Evolutionary conservation across 2,329 filamentous ascomycete species (phyloP).

Genomic region (Alternaria consortialis): DNA sequence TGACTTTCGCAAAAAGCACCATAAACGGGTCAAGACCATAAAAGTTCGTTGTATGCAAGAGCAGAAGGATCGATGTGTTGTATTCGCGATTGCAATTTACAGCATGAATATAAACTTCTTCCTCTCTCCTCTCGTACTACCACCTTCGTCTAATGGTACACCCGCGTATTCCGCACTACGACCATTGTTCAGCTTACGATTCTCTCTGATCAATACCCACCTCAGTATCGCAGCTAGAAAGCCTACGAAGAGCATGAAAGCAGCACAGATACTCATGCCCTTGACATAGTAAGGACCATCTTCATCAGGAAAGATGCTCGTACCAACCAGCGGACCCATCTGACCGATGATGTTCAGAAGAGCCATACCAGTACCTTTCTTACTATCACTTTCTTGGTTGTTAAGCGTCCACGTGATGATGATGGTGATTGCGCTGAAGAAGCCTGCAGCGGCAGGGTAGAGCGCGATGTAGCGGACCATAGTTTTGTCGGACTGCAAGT

Average conservation of each 20-base stretch:
- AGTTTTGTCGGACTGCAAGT: conserved; percentile 44
- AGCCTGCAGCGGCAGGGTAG: conserved; percentile 80
- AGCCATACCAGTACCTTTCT: conserved; percentile 79
- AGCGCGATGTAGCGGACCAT: conserved; percentile 74
- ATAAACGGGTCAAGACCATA: background rate
- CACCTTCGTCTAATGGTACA: conserved; percentile 37
- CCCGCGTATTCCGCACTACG: conserved; percentile 35
- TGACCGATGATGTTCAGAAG: conserved; percentile 84
- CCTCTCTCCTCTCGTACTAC: conserved; percentile 16
- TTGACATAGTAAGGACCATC: conserved; percentile 60
- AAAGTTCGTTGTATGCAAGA: too few species aligned
- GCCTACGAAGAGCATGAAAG: conserved; percentile 59
- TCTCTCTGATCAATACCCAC: conserved; percentile 48
- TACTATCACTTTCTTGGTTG: conserved; percentile 75
- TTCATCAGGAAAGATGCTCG: conserved; percentile 62
- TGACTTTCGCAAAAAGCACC: background rate
- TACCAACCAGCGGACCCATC: conserved; percentile 71
- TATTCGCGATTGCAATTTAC: conserved; percentile 14
- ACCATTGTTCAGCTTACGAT: conserved; percentile 22
- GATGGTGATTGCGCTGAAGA: conserved; percentile 85
- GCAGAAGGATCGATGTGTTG: background rate
- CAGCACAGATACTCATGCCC: conserved; percentile 62
- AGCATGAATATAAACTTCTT: conserved; percentile 44
- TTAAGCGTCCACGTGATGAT: conserved; percentile 91
- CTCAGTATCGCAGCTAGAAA: conserved; percentile 56